Evolutionary conservation across 257 asterid species (phyloP).

Genomic region (Solanum neorickii): DNA sequence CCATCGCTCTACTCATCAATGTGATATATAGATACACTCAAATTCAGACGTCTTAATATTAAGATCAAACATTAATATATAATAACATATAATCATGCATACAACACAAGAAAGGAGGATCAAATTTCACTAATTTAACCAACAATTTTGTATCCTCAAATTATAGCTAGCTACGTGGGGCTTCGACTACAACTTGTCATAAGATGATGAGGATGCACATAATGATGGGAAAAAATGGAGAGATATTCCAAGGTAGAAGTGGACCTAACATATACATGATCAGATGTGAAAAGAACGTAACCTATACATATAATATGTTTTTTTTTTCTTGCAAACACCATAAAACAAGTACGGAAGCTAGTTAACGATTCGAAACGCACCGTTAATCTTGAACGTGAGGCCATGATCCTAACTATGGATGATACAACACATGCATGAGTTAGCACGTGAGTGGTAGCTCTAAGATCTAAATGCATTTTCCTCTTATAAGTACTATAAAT

Average conservation of each 20-base stretch:
- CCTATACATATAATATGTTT: no score
- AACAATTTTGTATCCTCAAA: not conserved
- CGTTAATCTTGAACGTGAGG: not conserved
- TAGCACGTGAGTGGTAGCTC: slow-evolving; percentile 30
- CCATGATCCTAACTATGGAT: not conserved
- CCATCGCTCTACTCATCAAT: no score
- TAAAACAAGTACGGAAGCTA: not conserved
- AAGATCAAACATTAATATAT: no score
- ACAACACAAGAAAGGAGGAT: no score
- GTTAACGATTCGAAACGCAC: not conserved
- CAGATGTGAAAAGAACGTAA: not conserved
- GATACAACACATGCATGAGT: slow-evolving; percentile 14
- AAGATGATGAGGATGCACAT: not conserved
- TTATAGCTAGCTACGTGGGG: not conserved
- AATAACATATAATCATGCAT: no score
- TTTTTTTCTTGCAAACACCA: no score
- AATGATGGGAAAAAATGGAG: not conserved
- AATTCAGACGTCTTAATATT: no score
- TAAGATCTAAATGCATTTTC: not conserved
- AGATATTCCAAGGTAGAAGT: not conserved
- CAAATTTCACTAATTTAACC: no score
- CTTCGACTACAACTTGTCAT: not conserved
- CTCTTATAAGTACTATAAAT: not conserved
- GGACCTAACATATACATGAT: not conserved
- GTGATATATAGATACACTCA: no score